phyloP scores from a whole-genome alignment of 1,284 basidiomycete species.

The Fomitopsis schrenkii region DNA sequence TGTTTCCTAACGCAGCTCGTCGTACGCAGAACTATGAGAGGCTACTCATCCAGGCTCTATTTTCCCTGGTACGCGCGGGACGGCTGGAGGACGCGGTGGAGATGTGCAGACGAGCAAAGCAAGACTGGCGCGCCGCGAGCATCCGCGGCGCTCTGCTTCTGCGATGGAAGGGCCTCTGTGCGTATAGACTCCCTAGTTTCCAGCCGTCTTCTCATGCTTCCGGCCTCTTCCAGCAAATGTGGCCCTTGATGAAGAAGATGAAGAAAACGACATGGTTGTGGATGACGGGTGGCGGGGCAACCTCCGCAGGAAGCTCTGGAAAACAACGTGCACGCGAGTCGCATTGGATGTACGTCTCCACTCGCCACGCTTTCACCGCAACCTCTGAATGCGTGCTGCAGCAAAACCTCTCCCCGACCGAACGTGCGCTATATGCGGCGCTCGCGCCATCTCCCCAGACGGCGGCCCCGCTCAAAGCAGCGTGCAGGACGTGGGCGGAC shows the following conservation, averaged over 20 bases:
- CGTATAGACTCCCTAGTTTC: slow-evolving; percentile 14
- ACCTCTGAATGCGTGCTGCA: slow-evolving; percentile 26
- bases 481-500: slow-evolving; percentile 91
- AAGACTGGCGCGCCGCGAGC: slow-evolving; percentile 89
- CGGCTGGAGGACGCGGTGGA: slow-evolving; percentile 80
- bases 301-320: slow-evolving; percentile 76
- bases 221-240: slow-evolving; percentile 53
- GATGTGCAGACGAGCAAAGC: slow-evolving; percentile 55
- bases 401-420: slow-evolving; percentile 67
- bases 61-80: slow-evolving; percentile 78
- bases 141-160: slow-evolving; percentile 79
- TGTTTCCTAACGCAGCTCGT: background rate
- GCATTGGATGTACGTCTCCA: slow-evolving; percentile 60
- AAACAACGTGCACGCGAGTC: slow-evolving; percentile 74
- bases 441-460: slow-evolving; percentile 80
- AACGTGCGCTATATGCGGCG: slow-evolving; percentile 85
- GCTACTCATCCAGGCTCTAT: slow-evolving; percentile 68
- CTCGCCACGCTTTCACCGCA: background rate
- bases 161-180: slow-evolving; percentile 67
- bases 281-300: slow-evolving; percentile 66
- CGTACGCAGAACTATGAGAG: slow-evolving; percentile 68
- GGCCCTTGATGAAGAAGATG: slow-evolving; percentile 46
- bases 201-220: slow-evolving; percentile 31
- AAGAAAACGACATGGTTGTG: slow-evolving; percentile 40
- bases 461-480: slow-evolving; percentile 68